Evolutionary conservation across 345 rosid species (phyloP).

Genomic region (Populus simonii): DNA sequence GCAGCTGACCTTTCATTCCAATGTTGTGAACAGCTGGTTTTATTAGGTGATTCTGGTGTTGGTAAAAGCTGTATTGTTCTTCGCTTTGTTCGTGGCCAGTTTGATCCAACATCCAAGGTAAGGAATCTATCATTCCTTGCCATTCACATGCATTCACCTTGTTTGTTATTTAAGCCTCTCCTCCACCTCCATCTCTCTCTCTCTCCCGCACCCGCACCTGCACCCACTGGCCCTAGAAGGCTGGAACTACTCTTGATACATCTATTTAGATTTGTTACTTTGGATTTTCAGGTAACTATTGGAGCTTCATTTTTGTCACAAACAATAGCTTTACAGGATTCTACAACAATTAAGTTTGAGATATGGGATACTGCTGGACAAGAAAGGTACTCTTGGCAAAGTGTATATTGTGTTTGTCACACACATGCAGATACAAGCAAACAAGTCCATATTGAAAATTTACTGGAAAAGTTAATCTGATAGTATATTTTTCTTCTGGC

Average conservation of each 20-base stretch:
- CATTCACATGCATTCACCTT: not conserved
- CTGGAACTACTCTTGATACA: not conserved
- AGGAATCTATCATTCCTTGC: not conserved
- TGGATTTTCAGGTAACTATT: conserved; percentile 74
- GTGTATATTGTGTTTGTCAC: not conserved
- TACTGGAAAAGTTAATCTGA: conserved; percentile 1
- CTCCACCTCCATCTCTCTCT: not conserved
- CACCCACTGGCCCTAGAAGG: not conserved
- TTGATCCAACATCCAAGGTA: conserved; percentile 95
- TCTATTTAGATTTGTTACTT: conserved; percentile 10
- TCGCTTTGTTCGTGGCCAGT: conserved; percentile 98
- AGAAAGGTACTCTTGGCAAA: conserved; percentile 62
- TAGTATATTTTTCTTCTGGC: not conserved
- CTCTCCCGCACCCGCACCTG: no score
- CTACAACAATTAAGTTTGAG: conserved; percentile 95
- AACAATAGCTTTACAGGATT: conserved; percentile 94
- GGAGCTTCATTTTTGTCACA: conserved; percentile 98
- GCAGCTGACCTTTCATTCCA: conserved; percentile 16
- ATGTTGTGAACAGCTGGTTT: conserved; percentile 59
- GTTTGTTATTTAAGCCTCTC: not conserved
- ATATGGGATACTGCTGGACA: conserved; percentile 99
- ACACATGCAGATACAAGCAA: not conserved
- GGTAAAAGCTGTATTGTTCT: conserved; percentile 98
- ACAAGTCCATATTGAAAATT: conserved; percentile 5
- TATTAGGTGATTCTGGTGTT: conserved; percentile 96